These are phyloP conservation scores for Sporothrix pseudoabietina DNA, from an alignment of 2,329 filamentous ascomycete species.

Conservation along the genomic window DNA sequence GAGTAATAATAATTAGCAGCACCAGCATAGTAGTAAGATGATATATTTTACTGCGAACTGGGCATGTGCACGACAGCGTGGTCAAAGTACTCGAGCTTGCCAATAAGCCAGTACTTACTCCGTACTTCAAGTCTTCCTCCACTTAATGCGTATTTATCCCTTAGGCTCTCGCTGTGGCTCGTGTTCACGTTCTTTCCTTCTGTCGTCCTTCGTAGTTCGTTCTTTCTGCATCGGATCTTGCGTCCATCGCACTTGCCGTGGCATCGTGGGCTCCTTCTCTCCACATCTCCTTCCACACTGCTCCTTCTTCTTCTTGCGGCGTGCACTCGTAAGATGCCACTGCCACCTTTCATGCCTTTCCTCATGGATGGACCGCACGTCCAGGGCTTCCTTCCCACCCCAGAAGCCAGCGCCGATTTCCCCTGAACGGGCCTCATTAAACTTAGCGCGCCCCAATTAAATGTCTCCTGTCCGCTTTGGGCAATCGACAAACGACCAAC, in stretches of 20 bases:
- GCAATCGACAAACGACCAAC: constrained; percentile 43
- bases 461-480: constrained; percentile 42
- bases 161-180: neutral
- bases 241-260: neutral
- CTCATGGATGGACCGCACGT: constrained; percentile 1
- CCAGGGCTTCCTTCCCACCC: constrained; percentile 14
- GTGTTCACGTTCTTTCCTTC: neutral
- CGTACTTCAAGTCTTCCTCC: neutral
- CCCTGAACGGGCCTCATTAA: constrained; percentile 44
- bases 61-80: neutral
- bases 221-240: constrained; percentile 10
- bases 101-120: neutral
- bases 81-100: neutral
- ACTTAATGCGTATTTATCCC: constrained; percentile 2
- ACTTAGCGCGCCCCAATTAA: constrained; percentile 47
- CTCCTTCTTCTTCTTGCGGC: neutral
- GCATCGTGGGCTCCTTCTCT: neutral
- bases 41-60: neutral
- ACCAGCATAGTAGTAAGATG: neutral
- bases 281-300: neutral
- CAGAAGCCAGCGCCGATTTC: constrained; percentile 28
- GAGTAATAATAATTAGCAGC: no score
- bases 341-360: neutral
- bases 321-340: neutral
- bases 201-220: no score